Conservation (phyloP, 2,329 filamentous ascomycete species). For the Ascochyta fabae region DNA sequence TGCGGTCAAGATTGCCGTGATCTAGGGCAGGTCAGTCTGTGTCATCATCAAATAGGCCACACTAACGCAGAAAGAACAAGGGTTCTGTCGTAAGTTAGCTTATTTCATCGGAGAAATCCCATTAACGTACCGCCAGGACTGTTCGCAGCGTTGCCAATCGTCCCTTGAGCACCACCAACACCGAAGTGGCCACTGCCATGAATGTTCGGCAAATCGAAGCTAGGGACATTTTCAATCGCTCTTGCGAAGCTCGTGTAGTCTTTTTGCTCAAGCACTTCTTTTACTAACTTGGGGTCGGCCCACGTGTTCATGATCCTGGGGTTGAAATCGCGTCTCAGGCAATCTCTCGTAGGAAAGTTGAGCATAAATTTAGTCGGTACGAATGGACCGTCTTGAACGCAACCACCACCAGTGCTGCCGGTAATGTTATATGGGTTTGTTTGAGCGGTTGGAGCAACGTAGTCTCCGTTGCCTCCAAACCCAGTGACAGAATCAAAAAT, state of each 20-base stretch:
- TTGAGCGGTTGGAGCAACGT: conserved; percentile 30
- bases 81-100: conserved; percentile 21
- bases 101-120: background rate
- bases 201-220: conserved; percentile 27
- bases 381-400: conserved; percentile 42
- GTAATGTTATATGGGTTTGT: conserved; percentile 33
- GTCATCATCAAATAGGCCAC: background rate
- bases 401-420: conserved; percentile 41
- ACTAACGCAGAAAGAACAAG: conserved; percentile 5
- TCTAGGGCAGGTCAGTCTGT: background rate
- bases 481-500: conserved; percentile 32
- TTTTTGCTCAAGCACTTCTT: conserved; percentile 28
- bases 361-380: conserved; percentile 26
- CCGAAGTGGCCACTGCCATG: conserved; percentile 48
- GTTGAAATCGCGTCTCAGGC: conserved; percentile 44
- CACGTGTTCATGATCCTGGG: conserved; percentile 32
- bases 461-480: conserved; percentile 47
- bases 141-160: conserved; percentile 43
- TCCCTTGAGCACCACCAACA: conserved; percentile 43
- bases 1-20: background rate
- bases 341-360: conserved; percentile 32
- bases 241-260: conserved; percentile 40
- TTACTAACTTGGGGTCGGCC: conserved; percentile 25
- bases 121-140: conserved; percentile 33
- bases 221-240: conserved; percentile 25